Base-by-base conservation (phyloP, 768 basidiomycete genomes). In the Asterophora parasitica region DNA sequence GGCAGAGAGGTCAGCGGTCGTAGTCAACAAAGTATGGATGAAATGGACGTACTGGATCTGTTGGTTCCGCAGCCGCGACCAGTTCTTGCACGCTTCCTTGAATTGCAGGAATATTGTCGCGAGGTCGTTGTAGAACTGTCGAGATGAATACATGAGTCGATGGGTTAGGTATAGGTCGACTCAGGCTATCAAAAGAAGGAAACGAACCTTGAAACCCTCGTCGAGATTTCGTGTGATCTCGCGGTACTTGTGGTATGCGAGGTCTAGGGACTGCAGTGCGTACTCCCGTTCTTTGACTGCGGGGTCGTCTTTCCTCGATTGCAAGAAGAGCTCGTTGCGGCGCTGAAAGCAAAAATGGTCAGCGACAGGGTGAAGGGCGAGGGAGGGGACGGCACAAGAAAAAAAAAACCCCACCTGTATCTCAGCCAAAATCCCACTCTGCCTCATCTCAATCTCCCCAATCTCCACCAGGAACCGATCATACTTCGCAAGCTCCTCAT, bases 81-180 rank as follows among this genome's bases (percentile, higher is more conserved):
- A 96, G 4, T 74, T 73, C 56, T 78, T 79, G 61, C 89, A 92
- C 2, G 74, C 74, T 44, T 85, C 85, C 61, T 82, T 86, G 70
- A 92, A 89, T 51, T 83, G 77, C 5, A 74, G 67, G 1, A 95
- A 63, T 37, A 94, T 79, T 9, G 73, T 77, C 2, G 80, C 76
- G 46, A 98, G 76, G 57, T 90, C 87, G 52, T 91, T 92, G 62
- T 99, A 95, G 60, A 97, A 98, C 88, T 93, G 52, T 32, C 33
- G 6, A 33, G 31, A 6, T 23, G 12, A n/a, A n/a, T n/a, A n/a
- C n/a, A n/a, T n/a, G 36, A 17, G 28, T 9, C 5, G 23, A 34
- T 23, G 23, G 23, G 6, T 23, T 23, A 23, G 23, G 23, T 23
- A 6, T 23, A 23, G 23, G 23, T 23, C 23, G 6, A 23, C 3